phyloP scores from a whole-genome alignment of 2,329 filamentous ascomycete genomes.

The Penicillium crustosum region DNA sequence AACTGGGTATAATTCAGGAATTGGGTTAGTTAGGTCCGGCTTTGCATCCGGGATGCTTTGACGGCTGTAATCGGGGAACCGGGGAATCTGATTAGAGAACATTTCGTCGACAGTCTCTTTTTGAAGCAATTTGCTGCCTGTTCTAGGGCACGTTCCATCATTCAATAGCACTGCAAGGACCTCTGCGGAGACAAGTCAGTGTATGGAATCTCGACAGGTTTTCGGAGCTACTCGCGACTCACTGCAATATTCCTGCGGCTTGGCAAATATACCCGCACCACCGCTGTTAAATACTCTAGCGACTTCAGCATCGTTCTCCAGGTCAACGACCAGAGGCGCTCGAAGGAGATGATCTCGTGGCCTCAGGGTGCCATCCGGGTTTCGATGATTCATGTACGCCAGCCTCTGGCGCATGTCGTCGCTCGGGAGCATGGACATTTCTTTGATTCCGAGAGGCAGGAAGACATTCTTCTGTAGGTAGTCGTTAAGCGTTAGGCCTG shows the following conservation, averaged over 20 bases:
- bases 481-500: conserved; percentile 47
- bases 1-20: conserved; percentile 54
- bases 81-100: conserved; percentile 63
- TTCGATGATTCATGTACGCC: conserved; percentile 58
- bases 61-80: conserved; percentile 55
- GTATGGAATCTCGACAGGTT: background rate
- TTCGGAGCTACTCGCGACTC: background rate
- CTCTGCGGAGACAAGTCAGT: conserved; percentile 38
- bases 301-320: conserved; percentile 46
- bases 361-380: conserved; percentile 44
- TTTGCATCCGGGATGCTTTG: conserved; percentile 50
- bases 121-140: conserved; percentile 55
- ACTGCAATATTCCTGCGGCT: conserved; percentile 60
- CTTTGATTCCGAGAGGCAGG: conserved; percentile 49
- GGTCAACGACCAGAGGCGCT: conserved; percentile 44
- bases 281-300: conserved; percentile 55
- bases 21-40: conserved; percentile 49
- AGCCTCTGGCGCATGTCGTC: conserved; percentile 55
- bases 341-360: conserved; percentile 54
- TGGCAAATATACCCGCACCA: conserved; percentile 62
- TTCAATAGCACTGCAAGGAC: conserved; percentile 65
- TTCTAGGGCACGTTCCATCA: conserved; percentile 60
- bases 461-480: conserved; percentile 53
- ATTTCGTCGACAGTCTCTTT: conserved; percentile 61
- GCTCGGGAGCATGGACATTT: conserved; percentile 59